A percentile compares a stretch with the other conserved stretches of the same genome.
Conservation (phyloP, 2,329 filamentous ascomycete genomes). For the Colletotrichum noveboracense region DNA sequence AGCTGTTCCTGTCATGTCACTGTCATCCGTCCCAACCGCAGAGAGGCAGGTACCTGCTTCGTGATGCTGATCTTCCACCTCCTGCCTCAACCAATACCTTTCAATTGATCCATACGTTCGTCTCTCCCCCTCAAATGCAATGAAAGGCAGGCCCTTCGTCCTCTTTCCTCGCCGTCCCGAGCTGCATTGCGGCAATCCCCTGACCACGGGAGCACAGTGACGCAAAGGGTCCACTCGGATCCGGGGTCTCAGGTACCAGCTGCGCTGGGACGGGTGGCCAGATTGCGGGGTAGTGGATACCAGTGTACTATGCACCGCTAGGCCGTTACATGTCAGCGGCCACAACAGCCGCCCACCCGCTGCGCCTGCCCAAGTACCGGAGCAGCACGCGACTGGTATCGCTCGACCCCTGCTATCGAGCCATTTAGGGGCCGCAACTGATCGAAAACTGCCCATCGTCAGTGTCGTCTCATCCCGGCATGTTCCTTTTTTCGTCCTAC, state of each 20-base stretch:
- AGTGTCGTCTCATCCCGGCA: constrained; percentile 7
- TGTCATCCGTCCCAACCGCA: neutral
- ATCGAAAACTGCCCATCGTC: constrained; percentile 19
- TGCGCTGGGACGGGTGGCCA: constrained; percentile 11
- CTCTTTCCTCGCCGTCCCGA: neutral
- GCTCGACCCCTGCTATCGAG: constrained; percentile 8
- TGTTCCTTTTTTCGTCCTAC: neutral
- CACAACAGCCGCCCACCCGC: neutral
- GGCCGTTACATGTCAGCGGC: constrained; percentile 3
- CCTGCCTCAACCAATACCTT: neutral
- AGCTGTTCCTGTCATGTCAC: neutral
- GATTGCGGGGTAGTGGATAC: constrained; percentile 26
- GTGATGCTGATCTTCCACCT: neutral
- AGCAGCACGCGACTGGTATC: constrained; percentile 9
- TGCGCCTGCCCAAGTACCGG: constrained; percentile 11
- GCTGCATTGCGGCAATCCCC: neutral
- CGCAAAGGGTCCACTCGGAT: constrained; percentile 22
- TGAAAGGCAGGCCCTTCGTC: neutral
- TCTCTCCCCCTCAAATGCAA: neutral
- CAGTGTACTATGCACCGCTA: constrained; percentile 15
- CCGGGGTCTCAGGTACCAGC: constrained; percentile 25
- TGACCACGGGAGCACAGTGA: constrained; percentile 19
- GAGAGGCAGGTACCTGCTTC: neutral
- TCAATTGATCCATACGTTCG: neutral
- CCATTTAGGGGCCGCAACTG: constrained; percentile 12